These are phyloP conservation scores for Iris pallida DNA, from an alignment of 116 monocot genomes.

Conservation along the genomic window DNA sequence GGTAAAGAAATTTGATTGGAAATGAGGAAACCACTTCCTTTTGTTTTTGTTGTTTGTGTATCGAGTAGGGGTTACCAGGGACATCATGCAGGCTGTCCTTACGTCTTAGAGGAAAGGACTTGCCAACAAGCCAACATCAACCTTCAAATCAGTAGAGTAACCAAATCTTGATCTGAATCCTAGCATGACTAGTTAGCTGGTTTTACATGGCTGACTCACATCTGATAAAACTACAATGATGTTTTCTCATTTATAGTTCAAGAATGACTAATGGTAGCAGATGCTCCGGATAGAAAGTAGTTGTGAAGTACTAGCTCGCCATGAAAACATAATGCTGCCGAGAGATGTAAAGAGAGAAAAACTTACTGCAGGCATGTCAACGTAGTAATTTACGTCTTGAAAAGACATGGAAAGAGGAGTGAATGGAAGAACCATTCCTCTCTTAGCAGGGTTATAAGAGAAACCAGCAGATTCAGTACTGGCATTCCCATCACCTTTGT, in stretches of 20 bases:
- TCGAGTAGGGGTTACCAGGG: no score
- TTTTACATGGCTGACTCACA: not conserved
- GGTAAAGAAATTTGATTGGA: no score
- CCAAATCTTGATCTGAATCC: no score
- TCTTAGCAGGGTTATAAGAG: not conserved
- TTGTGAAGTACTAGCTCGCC: not conserved
- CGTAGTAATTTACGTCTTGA: slow-evolving; percentile 50
- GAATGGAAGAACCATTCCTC: slow-evolving; percentile 67
- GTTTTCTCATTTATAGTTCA: not conserved
- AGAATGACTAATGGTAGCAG: not conserved
- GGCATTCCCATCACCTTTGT: slow-evolving; percentile 6
- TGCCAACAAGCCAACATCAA: no score
- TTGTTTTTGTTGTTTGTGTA: no score
- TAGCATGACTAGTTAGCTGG: not conserved
- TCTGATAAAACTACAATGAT: not conserved
- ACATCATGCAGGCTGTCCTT: no score
- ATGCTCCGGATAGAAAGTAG: not conserved
- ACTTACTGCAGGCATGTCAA: slow-evolving; percentile 54
- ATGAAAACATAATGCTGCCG: not conserved
- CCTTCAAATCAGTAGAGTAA: no score
- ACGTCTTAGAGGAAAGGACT: no score
- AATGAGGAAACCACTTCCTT: no score
- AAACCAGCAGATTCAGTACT: slow-evolving; percentile 2
- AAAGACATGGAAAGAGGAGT: slow-evolving; percentile 60
- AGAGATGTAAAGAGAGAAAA: slow-evolving; percentile 1